Evolutionary conservation across 352 stramenopile genomes (phyloP).

Genomic region (Phytophthora podocarpi): DNA sequence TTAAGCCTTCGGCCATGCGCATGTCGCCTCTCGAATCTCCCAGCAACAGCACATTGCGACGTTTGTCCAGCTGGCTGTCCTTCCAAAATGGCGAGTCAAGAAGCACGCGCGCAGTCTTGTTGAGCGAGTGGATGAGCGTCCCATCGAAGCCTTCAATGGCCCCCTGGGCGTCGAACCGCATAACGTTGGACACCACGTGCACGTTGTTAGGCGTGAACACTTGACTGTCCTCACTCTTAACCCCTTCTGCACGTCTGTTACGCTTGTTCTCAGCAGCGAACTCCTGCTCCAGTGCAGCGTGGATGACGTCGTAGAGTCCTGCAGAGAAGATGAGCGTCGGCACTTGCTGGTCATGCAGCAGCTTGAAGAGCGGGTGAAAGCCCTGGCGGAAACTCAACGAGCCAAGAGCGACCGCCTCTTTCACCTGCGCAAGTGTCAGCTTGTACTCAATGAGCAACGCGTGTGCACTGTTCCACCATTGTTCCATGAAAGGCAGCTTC

Average conservation of each 20-base stretch:
- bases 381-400: slow-evolving; percentile 67
- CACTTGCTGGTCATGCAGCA: slow-evolving; percentile 62
- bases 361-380: too few species aligned
- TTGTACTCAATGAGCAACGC: slow-evolving; percentile 59
- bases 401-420: slow-evolving; percentile 69
- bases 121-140: slow-evolving; percentile 73
- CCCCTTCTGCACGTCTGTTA: too few species aligned
- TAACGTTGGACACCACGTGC: slow-evolving; percentile 86
- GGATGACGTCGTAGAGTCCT: slow-evolving; percentile 82
- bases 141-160: slow-evolving; percentile 60
- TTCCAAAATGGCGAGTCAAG: slow-evolving; percentile 65
- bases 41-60: slow-evolving; percentile 69
- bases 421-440: too few species aligned
- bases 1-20: slow-evolving; percentile 60
- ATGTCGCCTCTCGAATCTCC: slow-evolving; percentile 70
- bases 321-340: slow-evolving; percentile 78
- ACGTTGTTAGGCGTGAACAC: slow-evolving; percentile 66
- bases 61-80: slow-evolving; percentile 50
- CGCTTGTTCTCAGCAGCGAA: too few species aligned
- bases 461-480: slow-evolving; percentile 70
- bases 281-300: slow-evolving; percentile 70
- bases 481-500: slow-evolving; percentile 81
- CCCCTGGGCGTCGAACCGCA: slow-evolving; percentile 64
- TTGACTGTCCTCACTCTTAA: too few species aligned
- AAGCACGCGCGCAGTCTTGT: slow-evolving; percentile 79